Conservation (phyloP, 768 basidiomycete species). For the Tylopilus felleus region DNA sequence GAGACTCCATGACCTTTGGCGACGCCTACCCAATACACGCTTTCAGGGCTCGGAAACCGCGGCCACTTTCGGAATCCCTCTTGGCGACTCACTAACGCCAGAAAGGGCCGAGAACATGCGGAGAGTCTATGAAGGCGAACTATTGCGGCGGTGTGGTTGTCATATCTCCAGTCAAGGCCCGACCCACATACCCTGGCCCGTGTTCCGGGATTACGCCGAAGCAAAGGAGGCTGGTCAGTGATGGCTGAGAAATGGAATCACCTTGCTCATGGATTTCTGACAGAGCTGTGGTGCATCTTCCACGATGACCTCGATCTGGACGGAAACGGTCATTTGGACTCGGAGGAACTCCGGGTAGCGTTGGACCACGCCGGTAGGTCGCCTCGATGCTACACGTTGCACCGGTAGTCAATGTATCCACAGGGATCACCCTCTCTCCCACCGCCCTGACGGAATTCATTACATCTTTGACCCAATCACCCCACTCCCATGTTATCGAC, state of each 20-base stretch:
- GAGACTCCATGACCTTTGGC: conserved; percentile 63
- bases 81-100: conserved; percentile 35
- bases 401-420: conserved; percentile 12
- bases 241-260: conserved; percentile 9
- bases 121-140: conserved; percentile 74
- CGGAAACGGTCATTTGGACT: conserved; percentile 78
- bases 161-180: conserved; percentile 39
- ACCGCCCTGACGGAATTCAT: conserved; percentile 80
- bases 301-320: conserved; percentile 89
- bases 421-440: conserved; percentile 71
- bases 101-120: conserved; percentile 61
- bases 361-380: conserved; percentile 66
- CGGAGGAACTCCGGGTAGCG: conserved; percentile 56
- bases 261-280: conserved; percentile 13
- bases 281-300: conserved; percentile 91
- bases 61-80: conserved; percentile 14
- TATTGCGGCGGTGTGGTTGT: conserved; percentile 54
- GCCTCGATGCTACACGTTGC: conserved; percentile 21
- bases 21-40: conserved; percentile 43
- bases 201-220: conserved; percentile 72
- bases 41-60: conserved; percentile 24
- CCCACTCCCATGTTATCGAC: conserved; percentile 64
- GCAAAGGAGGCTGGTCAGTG: conserved; percentile 76
- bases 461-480: conserved; percentile 67
- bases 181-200: conserved; percentile 60